Conservation (phyloP, 2,329 filamentous ascomycete species). For the Cladophialophora bantiana region DNA sequence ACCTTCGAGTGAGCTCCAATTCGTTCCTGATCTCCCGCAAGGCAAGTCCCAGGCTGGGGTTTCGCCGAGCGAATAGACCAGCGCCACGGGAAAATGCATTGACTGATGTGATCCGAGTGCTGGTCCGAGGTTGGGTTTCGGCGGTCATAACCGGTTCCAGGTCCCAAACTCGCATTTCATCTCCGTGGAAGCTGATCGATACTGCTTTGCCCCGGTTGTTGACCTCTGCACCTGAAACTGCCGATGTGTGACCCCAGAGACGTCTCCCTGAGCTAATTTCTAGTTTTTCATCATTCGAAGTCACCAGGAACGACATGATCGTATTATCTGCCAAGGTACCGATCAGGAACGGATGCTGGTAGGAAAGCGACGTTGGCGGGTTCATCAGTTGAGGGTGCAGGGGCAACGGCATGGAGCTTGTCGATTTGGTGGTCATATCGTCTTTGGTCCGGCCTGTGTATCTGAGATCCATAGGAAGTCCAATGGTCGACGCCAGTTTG, state of each 20-base stretch:
- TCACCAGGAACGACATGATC: conserved; percentile 80
- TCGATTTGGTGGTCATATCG: conserved; percentile 39
- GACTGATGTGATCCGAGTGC: conserved; percentile 59
- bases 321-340: conserved; percentile 88
- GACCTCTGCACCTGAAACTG: conserved; percentile 84
- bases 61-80: conserved; percentile 41
- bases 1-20: conserved; percentile 60
- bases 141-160: conserved; percentile 66
- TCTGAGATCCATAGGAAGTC: conserved; percentile 4
- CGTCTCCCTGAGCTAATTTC: conserved; percentile 75
- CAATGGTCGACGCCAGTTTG: conserved; percentile 36
- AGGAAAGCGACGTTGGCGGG: conserved; percentile 70
- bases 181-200: conserved; percentile 81
- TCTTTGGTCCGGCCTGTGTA: conserved; percentile 21
- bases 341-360: conserved; percentile 84
- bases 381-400: conserved; percentile 45
- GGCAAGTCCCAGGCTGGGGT: conserved; percentile 45
- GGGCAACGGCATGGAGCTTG: conserved; percentile 44
- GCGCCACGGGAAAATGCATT: conserved; percentile 34
- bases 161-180: conserved; percentile 86
- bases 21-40: conserved; percentile 49
- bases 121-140: conserved; percentile 53
- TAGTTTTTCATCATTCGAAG: conserved; percentile 70
- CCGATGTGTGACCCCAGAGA: conserved; percentile 91
- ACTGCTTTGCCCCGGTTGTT: conserved; percentile 86